Percentiles rank a stretch among this genome's conserved stretches.
Conservation (phyloP, 106 monocot species). For the Apostasia shenzhenica region DNA sequence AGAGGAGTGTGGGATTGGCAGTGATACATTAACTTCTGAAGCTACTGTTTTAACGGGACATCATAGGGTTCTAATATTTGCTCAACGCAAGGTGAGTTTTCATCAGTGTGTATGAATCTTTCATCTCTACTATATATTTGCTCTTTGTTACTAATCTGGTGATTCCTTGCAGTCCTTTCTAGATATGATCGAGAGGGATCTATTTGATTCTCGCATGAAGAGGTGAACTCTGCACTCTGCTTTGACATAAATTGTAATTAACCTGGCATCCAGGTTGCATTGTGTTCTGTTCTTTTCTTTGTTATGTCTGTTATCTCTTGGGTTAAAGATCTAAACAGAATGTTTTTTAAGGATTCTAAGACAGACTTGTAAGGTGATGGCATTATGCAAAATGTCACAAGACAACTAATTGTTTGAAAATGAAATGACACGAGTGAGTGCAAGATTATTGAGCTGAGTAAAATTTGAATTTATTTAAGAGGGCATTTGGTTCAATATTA, state of each 20-base stretch:
- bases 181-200: conserved; percentile 88
- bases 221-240: conserved; percentile 32
- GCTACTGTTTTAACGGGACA: conserved; percentile 37
- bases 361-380: not conserved
- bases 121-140: not conserved
- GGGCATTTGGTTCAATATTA: no score
- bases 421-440: not conserved
- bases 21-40: conserved; percentile 45
- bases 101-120: not conserved
- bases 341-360: not conserved
- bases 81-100: conserved; percentile 72
- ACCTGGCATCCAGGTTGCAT: no score
- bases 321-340: no score
- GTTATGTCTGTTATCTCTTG: not conserved
- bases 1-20: conserved; percentile 90
- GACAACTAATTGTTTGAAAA: not conserved
- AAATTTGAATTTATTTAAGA: not conserved
- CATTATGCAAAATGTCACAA: no score
- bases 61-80: conserved; percentile 91
- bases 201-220: conserved; percentile 86
- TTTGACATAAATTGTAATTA: not conserved
- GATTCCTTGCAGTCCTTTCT: conserved; percentile 60
- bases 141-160: not conserved
- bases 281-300: not conserved
- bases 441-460: not conserved